A percentile compares a stretch with the other conserved stretches of the same genome.
Conservation (phyloP, 192 early-diverging fungal species). For the Coemansia sp. region DNA sequence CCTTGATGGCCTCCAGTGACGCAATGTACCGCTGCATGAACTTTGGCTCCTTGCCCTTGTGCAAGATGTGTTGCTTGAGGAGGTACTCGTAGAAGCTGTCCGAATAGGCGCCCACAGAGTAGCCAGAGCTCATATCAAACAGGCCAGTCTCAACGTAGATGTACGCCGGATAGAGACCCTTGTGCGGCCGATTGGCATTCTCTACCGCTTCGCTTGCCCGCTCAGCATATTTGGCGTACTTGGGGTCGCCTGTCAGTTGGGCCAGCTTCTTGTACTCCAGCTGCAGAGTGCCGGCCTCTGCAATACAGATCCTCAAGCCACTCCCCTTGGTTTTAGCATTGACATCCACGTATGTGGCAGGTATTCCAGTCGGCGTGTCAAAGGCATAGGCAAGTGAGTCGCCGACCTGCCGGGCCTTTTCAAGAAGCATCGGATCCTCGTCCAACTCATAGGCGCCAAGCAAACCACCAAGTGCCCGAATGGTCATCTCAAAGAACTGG, state of each 20-base stretch:
- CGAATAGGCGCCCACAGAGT: conserved; percentile 73
- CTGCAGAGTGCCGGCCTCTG: conserved; percentile 83
- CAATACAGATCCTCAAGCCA: conserved; percentile 21
- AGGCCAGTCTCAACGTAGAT: conserved; percentile 22
- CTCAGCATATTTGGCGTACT: conserved; percentile 72
- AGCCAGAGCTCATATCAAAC: conserved; percentile 31
- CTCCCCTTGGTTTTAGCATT: conserved; percentile 2
- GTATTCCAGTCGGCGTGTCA: conserved; percentile 63
- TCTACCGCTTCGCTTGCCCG: conserved; percentile 55
- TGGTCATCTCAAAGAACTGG: conserved; percentile 77
- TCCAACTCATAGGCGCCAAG: conserved; percentile 76
- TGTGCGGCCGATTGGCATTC: conserved; percentile 32
- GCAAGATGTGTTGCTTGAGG: conserved; percentile 83
- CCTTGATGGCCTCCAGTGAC: conserved; percentile 63
- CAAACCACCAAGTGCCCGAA: conserved; percentile 81
- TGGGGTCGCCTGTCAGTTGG: conserved; percentile 68
- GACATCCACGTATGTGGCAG: conserved; percentile 60
- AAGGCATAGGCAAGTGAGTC: conserved; percentile 72
- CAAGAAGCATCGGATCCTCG: conserved; percentile 61
- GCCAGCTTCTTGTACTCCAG: conserved; percentile 84
- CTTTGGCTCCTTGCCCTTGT: conserved; percentile 56
- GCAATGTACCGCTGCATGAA: conserved; percentile 68
- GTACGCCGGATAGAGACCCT: conserved; percentile 77
- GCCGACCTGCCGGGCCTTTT: conserved; percentile 73
- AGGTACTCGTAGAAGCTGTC: conserved; percentile 97